These are phyloP conservation scores for Russula virescens DNA, from an alignment of 768 basidiomycete genomes.

Conservation along the genomic window DNA sequence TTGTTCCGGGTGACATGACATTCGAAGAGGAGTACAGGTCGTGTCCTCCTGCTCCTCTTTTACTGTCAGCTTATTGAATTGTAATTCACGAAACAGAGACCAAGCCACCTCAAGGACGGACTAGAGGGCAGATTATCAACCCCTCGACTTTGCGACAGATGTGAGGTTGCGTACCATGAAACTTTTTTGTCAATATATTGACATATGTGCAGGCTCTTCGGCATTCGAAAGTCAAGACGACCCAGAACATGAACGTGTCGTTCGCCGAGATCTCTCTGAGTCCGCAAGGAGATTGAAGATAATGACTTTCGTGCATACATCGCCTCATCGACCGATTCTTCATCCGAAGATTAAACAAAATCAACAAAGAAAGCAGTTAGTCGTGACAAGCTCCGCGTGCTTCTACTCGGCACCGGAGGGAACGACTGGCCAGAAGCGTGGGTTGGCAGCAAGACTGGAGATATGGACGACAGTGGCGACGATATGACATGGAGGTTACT, in stretches of 20 bases:
- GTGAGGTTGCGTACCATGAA: slow-evolving; percentile 42
- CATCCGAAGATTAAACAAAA: slow-evolving; percentile 40
- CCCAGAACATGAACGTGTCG: slow-evolving; percentile 72
- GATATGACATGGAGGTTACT: slow-evolving; percentile 93
- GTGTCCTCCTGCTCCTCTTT: slow-evolving; percentile 15
- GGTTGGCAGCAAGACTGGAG: slow-evolving; percentile 43
- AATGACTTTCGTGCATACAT: slow-evolving; percentile 68
- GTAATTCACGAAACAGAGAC: slow-evolving; percentile 52
- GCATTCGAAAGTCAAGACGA: slow-evolving; percentile 97
- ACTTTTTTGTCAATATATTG: neutral
- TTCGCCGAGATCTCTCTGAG: slow-evolving; percentile 71
- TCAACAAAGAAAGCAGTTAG: slow-evolving; percentile 44
- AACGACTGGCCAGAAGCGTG: slow-evolving; percentile 81
- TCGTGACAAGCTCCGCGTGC: slow-evolving; percentile 66
- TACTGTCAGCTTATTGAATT: neutral
- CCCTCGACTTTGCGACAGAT: slow-evolving; percentile 88
- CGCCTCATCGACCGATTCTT: slow-evolving; percentile 45
- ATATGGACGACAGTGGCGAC: slow-evolving; percentile 34
- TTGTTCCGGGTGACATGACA: slow-evolving; percentile 82
- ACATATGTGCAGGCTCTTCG: slow-evolving; percentile 74
- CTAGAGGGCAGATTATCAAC: slow-evolving; percentile 53
- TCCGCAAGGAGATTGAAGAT: slow-evolving; percentile 86
- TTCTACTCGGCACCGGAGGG: slow-evolving; percentile 64
- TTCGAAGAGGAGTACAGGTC: slow-evolving; percentile 78
- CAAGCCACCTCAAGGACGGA: slow-evolving; percentile 68